Evolutionary conservation across 805 yeast genomes (phyloP).

Genomic region (Saccharomycopsis schoenii): DNA sequence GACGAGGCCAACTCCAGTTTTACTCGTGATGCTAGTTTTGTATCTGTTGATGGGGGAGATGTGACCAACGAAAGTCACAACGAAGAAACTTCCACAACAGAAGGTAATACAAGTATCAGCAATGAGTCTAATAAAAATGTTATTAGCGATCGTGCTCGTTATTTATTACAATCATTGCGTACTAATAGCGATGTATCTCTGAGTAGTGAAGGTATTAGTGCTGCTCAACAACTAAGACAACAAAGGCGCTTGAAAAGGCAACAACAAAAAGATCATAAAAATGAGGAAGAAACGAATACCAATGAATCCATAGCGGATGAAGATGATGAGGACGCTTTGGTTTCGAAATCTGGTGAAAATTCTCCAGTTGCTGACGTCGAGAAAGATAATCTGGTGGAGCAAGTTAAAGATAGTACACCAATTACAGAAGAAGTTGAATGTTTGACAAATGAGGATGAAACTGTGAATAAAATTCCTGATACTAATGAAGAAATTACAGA

Average conservation of each 20-base stretch:
- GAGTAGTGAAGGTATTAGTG: slow-evolving; percentile 26
- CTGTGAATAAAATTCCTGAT: not conserved
- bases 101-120: not conserved
- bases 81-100: not conserved
- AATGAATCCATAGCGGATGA: not conserved
- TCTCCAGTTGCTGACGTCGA: not conserved
- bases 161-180: slow-evolving; percentile 51
- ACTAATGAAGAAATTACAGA: not conserved
- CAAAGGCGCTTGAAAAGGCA: slow-evolving; percentile 28
- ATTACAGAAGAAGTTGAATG: not conserved
- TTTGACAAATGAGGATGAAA: not conserved
- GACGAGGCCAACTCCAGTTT: not conserved
- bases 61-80: not conserved
- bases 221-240: slow-evolving; percentile 36
- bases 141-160: slow-evolving; percentile 53
- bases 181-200: slow-evolving; percentile 21
- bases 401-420: not conserved
- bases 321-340: not conserved
- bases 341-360: not conserved
- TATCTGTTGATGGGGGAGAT: not conserved
- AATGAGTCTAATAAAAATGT: slow-evolving; percentile 16
- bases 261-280: slow-evolving; percentile 5
- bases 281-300: not conserved
- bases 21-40: not conserved
- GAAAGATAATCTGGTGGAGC: not conserved